Evolutionary conservation across 306 rosid species (phyloP), one percentile per base, ranked within the genome.

Genomic region (Hippophae tibetana): DNA sequence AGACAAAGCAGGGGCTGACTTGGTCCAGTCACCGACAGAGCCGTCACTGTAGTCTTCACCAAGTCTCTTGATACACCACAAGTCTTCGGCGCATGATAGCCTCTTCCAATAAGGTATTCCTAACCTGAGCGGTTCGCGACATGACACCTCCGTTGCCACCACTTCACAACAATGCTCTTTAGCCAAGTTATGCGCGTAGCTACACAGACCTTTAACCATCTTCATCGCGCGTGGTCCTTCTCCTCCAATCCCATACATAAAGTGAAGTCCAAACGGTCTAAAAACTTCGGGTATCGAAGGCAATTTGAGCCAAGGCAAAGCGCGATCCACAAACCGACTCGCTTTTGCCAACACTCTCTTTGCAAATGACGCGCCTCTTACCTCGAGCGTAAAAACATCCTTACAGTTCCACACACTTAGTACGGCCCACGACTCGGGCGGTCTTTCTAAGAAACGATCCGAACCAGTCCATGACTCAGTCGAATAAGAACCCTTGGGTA

Each of bases 21-120:
- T 84, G 47, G 93, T 81, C 92, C 95, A 86, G 71, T 82, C 95
- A 56, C 95, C 97, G 13, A 86, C 54, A 14, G 89, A 76, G 10
- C 82, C 89, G 50, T 84, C 81, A 31, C 83, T 79, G 10, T 86
- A 89, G 64, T 78, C 86, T 13, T 86, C 83, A 0, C 69, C 78
- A 0, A 89, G 82, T 67, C 95, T 54, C 60, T 84, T 86, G 18
- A 81, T 75, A 50, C 97, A 89, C 97, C 97, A 86, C 7, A 84
- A 61, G 62, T 86, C 97, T 55, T 83, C 82, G 0, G 55, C 72
- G 26, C 82, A 81, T 2, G 92, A 89, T 50, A 89, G 72, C 77
- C 23, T 71, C 69, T 79, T 78, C 95, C 95, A 89, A 63, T 89
- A 82, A 0, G 92, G 97, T 38, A 86, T 64, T 9, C 84, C 87